Evolutionary conservation across 192 early-diverging fungal genomes (phyloP).

Genomic region (Globomyces pollinis-pini): DNA sequence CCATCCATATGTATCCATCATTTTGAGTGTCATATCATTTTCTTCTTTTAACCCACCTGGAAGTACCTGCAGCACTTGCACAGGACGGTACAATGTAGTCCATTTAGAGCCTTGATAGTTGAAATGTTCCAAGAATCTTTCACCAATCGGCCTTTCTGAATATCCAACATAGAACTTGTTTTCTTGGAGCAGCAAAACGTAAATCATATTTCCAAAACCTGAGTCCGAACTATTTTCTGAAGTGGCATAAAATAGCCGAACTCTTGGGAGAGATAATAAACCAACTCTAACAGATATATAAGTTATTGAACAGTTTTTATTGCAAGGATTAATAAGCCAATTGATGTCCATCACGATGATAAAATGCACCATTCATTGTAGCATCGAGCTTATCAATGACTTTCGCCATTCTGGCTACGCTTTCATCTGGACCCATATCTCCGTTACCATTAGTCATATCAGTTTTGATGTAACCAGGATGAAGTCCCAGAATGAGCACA

Average conservation of each 20-base stretch:
- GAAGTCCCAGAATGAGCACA: constrained; percentile 4
- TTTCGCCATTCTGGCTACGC: constrained; percentile 17
- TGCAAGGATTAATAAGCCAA: constrained; percentile 40
- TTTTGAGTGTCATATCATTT: constrained; percentile 5
- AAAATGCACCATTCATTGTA: constrained; percentile 4
- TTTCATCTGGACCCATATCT: constrained; percentile 8
- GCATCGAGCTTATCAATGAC: constrained; percentile 13
- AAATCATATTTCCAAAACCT: no score
- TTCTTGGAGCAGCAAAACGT: constrained; percentile 2
- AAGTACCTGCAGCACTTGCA: background rate
- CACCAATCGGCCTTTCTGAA: constrained; percentile 5
- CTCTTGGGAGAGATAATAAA: no score
- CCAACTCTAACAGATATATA: background rate
- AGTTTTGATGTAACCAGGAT: constrained; percentile 24
- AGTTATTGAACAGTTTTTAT: background rate
- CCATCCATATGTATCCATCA: constrained; percentile 11
- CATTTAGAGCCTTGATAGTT: constrained; percentile 7
- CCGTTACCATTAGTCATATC: constrained; percentile 20
- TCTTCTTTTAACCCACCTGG: background rate
- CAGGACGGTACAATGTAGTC: constrained; percentile 2
- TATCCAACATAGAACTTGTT: constrained; percentile 7
- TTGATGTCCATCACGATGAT: background rate
- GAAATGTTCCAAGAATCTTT: constrained; percentile 7
- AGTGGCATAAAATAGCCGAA: no score
- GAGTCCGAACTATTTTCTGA: no score